A percentile compares a stretch with the other conserved stretches of the same genome.
Conservation (phyloP, 2,329 filamentous ascomycete genomes). For the Fragosphaeria purpurea region DNA sequence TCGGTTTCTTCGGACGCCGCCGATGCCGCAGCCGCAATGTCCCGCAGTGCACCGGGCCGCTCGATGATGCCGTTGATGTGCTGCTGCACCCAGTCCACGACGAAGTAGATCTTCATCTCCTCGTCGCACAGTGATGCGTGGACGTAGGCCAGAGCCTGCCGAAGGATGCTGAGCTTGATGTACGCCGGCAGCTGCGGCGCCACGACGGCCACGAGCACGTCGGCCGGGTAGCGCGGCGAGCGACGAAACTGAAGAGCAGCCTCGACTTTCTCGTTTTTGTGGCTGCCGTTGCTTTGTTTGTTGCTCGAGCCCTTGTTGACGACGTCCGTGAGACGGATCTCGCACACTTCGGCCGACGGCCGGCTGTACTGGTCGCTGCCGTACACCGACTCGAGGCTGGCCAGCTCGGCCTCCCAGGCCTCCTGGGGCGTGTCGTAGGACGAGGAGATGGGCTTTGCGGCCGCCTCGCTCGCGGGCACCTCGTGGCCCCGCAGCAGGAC, state of each 20-base stretch:
- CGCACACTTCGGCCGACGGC: conserved; percentile 53
- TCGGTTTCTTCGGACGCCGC: conserved; percentile 47
- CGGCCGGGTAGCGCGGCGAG: conserved; percentile 63
- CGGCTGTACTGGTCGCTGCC: conserved; percentile 56
- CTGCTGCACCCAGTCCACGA: conserved; percentile 85
- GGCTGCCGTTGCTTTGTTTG: neutral
- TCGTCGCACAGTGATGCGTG: conserved; percentile 64
- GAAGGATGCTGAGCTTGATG: conserved; percentile 80
- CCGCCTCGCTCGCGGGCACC: neutral
- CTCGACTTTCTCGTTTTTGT: conserved; percentile 19
- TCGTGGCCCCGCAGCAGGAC: conserved; percentile 41
- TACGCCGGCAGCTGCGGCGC: conserved; percentile 69
- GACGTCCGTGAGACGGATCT: conserved; percentile 54
- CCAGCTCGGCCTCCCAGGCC: conserved; percentile 77
- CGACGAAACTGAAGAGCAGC: conserved; percentile 57
- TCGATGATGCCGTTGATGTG: conserved; percentile 75
- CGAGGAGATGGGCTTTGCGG: neutral
- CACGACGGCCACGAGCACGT: conserved; percentile 58
- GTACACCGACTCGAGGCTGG: conserved; percentile 76
- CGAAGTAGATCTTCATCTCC: conserved; percentile 79
- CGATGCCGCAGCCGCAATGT: conserved; percentile 71
- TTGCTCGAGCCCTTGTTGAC: conserved; percentile 38
- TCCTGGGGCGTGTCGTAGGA: conserved; percentile 43
- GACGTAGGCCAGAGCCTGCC: conserved; percentile 64
- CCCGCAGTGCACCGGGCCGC: conserved; percentile 70